A percentile compares a stretch with the other conserved stretches of the same genome.
phyloP scores from a whole-genome alignment of 352 stramenopile genomes.

The Thalassiosira exigua region DNA sequence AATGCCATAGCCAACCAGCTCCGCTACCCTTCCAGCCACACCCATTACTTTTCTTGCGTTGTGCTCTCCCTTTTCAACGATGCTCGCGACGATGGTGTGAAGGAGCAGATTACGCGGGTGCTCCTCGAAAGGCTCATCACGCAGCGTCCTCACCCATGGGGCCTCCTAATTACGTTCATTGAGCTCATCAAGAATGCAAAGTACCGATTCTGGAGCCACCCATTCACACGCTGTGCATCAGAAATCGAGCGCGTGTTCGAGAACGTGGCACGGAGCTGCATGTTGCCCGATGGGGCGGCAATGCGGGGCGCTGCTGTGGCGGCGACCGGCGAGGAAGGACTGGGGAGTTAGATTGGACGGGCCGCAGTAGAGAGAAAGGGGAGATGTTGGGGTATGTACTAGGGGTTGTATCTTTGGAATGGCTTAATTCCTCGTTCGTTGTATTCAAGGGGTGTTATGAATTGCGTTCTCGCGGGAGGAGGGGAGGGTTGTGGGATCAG shows the following conservation, averaged over 20 bases:
- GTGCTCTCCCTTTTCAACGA: slow-evolving; percentile 99
- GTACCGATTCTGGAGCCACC: slow-evolving; percentile 99
- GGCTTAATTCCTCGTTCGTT: too few relatives aligned
- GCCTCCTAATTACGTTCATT: slow-evolving; percentile 98
- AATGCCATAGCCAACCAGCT: slow-evolving; percentile 99
- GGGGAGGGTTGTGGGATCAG: too few relatives aligned
- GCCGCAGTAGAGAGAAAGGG: too few relatives aligned
- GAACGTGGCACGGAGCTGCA: slow-evolving; percentile 94
- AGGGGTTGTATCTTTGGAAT: too few relatives aligned
- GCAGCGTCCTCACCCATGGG: slow-evolving; percentile 98
- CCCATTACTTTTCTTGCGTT: slow-evolving; percentile 99
- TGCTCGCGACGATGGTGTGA: slow-evolving; percentile 94
- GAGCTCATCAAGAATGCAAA: slow-evolving; percentile 99
- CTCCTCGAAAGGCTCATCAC: slow-evolving; percentile 99
- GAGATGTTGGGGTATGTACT: too few relatives aligned
- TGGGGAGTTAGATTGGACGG: too few relatives aligned
- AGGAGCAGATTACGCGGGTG: slow-evolving; percentile 98
- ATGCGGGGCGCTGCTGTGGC: slow-evolving; percentile 6
- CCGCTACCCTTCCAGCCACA: slow-evolving; percentile 98
- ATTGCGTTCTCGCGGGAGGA: too few relatives aligned
- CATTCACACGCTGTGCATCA: slow-evolving; percentile 97
- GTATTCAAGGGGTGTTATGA: too few relatives aligned
- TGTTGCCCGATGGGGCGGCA: slow-evolving; percentile 41
- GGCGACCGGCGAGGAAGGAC: slow-evolving; percentile 34
- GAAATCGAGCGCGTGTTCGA: slow-evolving; percentile 99